Conservation (phyloP, 1,139 yeast genomes). For the Candida labiduridarum region DNA sequence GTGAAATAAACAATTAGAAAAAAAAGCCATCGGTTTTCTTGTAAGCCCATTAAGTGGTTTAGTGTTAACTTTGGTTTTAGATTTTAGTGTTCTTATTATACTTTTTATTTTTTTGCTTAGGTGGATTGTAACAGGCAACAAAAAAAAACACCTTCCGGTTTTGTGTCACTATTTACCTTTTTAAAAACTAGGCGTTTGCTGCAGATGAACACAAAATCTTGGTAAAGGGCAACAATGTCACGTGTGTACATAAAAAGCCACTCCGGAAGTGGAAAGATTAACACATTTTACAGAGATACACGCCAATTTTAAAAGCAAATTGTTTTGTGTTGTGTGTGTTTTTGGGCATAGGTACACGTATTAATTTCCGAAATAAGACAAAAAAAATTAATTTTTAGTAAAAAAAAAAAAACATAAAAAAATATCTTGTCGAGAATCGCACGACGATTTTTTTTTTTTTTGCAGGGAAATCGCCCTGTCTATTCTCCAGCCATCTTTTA, state of each 20-base stretch:
- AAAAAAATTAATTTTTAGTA: not conserved
- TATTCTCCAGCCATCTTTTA: not conserved
- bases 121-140: not conserved
- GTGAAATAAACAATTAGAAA: not conserved
- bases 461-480: not conserved
- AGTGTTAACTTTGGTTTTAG: no score
- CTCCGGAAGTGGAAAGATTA: not conserved
- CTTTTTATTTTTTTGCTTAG: not conserved
- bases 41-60: no score
- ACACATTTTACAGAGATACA: not conserved
- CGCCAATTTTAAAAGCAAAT: not conserved
- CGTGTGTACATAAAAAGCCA: not conserved
- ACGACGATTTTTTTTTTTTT: not conserved
- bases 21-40: not conserved
- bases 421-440: not conserved
- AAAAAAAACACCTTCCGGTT: not conserved
- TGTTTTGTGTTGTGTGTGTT: not conserved
- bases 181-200: not conserved
- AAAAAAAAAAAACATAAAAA: not conserved
- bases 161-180: constrained; percentile 1
- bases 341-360: not conserved
- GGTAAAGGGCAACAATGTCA: not conserved
- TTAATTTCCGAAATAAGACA: not conserved
- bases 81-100: no score
- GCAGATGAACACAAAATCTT: not conserved